Conservation (phyloP, 2,329 filamentous ascomycete species). For the Ustulina deusta region DNA sequence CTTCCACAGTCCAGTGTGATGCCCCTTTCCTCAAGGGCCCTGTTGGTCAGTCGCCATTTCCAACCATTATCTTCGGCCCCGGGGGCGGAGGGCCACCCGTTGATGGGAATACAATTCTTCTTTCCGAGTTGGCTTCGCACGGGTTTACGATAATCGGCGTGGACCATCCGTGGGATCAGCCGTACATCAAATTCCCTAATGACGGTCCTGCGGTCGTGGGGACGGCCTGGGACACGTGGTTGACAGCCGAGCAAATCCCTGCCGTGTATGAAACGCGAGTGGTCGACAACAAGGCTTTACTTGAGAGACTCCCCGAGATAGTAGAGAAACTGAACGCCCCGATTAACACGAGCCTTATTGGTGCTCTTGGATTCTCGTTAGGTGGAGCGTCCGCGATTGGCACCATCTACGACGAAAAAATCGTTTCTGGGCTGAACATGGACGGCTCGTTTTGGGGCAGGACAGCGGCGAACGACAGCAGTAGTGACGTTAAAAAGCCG, state of each 20-base stretch:
- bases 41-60: conserved; percentile 21
- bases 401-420: conserved; percentile 25
- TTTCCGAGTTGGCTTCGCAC: conserved; percentile 41
- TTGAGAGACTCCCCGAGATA: conserved; percentile 38
- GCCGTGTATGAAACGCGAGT: conserved; percentile 38
- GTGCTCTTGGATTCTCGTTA: conserved; percentile 41
- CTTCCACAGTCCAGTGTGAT: conserved; percentile 20
- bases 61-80: conserved; percentile 42
- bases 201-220: conserved; percentile 46
- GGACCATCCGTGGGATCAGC: conserved; percentile 49
- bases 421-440: conserved; percentile 42
- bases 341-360: conserved; percentile 38
- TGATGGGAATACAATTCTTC: conserved; percentile 41
- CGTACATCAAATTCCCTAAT: conserved; percentile 48
- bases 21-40: conserved; percentile 26
- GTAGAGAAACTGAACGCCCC: conserved; percentile 34
- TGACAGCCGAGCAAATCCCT: conserved; percentile 12
- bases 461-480: conserved; percentile 28
- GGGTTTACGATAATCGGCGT: conserved; percentile 47
- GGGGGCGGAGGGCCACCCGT: conserved; percentile 40
- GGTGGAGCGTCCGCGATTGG: conserved; percentile 41
- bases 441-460: conserved; percentile 41
- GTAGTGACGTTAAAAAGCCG: conserved; percentile 42
- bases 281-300: conserved; percentile 39
- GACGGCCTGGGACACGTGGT: conserved; percentile 28